These are phyloP conservation scores for Lactifluus volemus DNA, from an alignment of 768 basidiomycete species.

Conservation along the genomic window DNA sequence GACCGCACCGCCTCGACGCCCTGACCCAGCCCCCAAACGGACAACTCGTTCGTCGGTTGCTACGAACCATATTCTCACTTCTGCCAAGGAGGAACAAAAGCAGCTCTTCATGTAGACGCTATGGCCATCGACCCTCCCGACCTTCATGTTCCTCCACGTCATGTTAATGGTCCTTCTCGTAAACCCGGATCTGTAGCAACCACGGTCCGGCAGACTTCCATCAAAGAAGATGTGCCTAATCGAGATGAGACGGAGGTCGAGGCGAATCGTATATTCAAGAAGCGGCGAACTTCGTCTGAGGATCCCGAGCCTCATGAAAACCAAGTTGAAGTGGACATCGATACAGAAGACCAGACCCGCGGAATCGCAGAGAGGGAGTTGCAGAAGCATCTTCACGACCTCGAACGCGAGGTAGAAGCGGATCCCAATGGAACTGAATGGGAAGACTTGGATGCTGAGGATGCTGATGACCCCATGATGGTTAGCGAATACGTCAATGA, in stretches of 20 bases:
- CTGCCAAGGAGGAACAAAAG: slow-evolving; percentile 24
- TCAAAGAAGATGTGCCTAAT: slow-evolving; percentile 1
- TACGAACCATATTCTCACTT: slow-evolving; percentile 26
- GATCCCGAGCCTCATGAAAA: slow-evolving; percentile 34
- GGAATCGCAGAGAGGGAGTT: slow-evolving; percentile 27
- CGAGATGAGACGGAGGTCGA: slow-evolving; percentile 46
- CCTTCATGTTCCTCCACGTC: slow-evolving; percentile 24
- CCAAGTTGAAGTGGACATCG: slow-evolving; percentile 31
- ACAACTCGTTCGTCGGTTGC: slow-evolving; percentile 23
- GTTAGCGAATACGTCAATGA: slow-evolving; percentile 94
- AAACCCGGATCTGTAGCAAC: neutral
- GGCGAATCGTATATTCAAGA: slow-evolving; percentile 55
- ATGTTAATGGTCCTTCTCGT: slow-evolving; percentile 20
- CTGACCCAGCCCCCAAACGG: slow-evolving; percentile 15
- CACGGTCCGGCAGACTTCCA: neutral
- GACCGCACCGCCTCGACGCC: slow-evolving; percentile 13
- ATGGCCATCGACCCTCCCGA: slow-evolving; percentile 34
- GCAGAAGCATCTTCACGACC: slow-evolving; percentile 22
- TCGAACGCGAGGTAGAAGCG: slow-evolving; percentile 47
- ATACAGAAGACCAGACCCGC: slow-evolving; percentile 35
- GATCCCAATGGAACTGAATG: slow-evolving; percentile 61
- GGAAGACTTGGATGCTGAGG: slow-evolving; percentile 90
- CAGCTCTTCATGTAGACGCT: slow-evolving; percentile 37
- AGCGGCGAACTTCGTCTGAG: slow-evolving; percentile 66
- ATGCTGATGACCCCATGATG: slow-evolving; percentile 92